Evolutionary conservation across 2,329 filamentous ascomycete genomes (phyloP), one percentile per base, ranked within the genome.

Genomic region (Apiospora malaysiana): DNA sequence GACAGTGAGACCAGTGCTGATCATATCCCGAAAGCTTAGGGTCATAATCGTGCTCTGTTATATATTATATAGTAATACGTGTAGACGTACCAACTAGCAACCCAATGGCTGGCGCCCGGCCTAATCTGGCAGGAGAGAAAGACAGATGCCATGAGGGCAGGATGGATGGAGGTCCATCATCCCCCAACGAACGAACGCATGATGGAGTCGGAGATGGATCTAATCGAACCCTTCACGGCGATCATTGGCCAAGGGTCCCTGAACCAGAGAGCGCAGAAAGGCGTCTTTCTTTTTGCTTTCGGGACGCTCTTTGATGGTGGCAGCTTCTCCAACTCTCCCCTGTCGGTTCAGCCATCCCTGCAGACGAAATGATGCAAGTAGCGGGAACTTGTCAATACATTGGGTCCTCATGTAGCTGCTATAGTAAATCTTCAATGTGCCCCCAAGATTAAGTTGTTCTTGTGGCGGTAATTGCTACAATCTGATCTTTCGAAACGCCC

Each of bases 181-280:
- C 14, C 49, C 51, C 51, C 51, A 59, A 59, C 51, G 51, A 59
- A 59, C 51, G 51, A 59, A 59, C 27, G 56, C 56, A 63, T 23
- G 56, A 63, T 63, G 56, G 56, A 63, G 56, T 63, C 32, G 32
- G 56, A 63, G n/a, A 63, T 63, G 56, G 56, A 63, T 63, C 56
- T 63, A n/a, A 23, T 63, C 56, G 56, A 40, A 63, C 56, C 56
- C 56, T 63, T 63, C 37, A 32, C 18, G 56, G 32, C 40, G 32
- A 63, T 59, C 51, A 40, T 37, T 63, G 27, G 56, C 56, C 56
- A 12, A 63, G 51, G 51, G 27, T 63, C 32, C 49, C 32, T n/a
- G 9, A 8, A 14, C 8, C 56, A 32, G 18, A 32, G n/a, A n/a
- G n/a, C n/a, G n/a, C n/a, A n/a, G n/a, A n/a, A 23, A 18, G 7